Evolutionary conservation across 2,329 filamentous ascomycete species (phyloP).

Genomic region (Neonectria sp.): DNA sequence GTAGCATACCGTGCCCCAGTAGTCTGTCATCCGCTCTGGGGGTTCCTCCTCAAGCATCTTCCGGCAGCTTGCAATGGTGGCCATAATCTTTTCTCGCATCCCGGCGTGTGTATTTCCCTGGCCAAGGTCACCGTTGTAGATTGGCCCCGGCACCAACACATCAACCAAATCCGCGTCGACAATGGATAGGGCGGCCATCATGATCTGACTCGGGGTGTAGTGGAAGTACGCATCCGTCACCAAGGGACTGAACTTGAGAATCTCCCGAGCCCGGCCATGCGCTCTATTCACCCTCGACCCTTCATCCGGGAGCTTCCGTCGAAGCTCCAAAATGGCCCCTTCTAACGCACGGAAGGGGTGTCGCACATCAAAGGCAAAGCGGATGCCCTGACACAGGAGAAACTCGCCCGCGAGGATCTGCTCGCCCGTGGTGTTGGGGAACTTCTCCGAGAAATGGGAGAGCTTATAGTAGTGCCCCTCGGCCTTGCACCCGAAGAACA

Average conservation of each 20-base stretch:
- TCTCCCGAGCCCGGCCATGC: conserved; percentile 79
- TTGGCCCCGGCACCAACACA: conserved; percentile 60
- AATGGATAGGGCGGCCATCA: conserved; percentile 84
- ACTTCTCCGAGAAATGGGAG: conserved; percentile 76
- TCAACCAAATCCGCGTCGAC: conserved; percentile 78
- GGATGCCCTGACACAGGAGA: conserved; percentile 89
- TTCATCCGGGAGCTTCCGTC: conserved; percentile 75
- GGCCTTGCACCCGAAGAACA: conserved; percentile 95
- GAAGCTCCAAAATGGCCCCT: conserved; percentile 87
- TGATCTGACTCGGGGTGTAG: conserved; percentile 94
- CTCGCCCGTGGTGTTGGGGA: conserved; percentile 80
- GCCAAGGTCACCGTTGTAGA: conserved; percentile 46
- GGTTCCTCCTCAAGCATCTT: conserved; percentile 70
- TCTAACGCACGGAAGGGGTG: conserved; percentile 93
- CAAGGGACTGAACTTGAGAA: conserved; percentile 84
- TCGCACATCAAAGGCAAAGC: conserved; percentile 93
- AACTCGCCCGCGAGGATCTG: conserved; percentile 94
- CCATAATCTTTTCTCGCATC: conserved; percentile 64
- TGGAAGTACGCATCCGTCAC: conserved; percentile 98
- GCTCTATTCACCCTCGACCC: conserved; percentile 70
- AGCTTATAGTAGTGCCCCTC: conserved; percentile 84
- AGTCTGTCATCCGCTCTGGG: conserved; percentile 68
- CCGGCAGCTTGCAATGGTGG: conserved; percentile 65
- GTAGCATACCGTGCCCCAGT: conserved; percentile 66
- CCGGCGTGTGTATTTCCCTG: conserved; percentile 43